Conservation (phyloP, 2,329 filamentous ascomycete species). For the Trichoderma breve region DNA sequence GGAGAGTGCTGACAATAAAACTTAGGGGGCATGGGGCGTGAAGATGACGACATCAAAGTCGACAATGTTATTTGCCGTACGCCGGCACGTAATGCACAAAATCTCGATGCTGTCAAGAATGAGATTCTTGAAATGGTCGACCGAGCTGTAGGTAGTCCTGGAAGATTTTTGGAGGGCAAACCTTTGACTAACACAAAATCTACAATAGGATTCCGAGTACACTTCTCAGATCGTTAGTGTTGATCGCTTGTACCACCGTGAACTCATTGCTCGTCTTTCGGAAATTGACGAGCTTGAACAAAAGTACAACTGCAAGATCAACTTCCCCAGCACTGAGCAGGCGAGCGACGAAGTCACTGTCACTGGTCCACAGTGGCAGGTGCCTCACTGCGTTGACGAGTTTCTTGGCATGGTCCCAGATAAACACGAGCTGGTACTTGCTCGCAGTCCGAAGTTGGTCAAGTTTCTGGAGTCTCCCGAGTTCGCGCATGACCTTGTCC, state of each 20-base stretch:
- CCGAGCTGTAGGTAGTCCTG: constrained; percentile 64
- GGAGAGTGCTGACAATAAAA: constrained; percentile 28
- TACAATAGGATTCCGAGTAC: constrained; percentile 80
- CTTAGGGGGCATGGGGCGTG: constrained; percentile 69
- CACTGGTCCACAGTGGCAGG: constrained; percentile 96
- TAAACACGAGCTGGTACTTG: constrained; percentile 85
- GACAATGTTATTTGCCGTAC: constrained; percentile 99
- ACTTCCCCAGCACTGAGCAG: constrained; percentile 95
- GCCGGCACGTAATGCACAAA: constrained; percentile 93
- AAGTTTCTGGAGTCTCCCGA: constrained; percentile 79
- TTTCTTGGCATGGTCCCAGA: constrained; percentile 98
- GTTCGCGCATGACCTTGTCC: constrained; percentile 75
- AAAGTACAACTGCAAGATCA: constrained; percentile 99
- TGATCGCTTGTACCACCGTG: constrained; percentile 91
- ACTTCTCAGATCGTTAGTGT: constrained; percentile 91
- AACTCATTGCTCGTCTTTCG: constrained; percentile 80
- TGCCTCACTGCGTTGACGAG: constrained; percentile 93
- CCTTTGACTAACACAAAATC: constrained; percentile 15
- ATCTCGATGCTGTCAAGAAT: constrained; percentile 93
- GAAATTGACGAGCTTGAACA: constrained; percentile 95
- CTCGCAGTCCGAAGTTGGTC: constrained; percentile 70
- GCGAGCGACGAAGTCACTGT: constrained; percentile 95
- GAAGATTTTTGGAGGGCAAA: neutral
- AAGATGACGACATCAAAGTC: constrained; percentile 97
- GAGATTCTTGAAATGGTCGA: constrained; percentile 99